phyloP scores from a whole-genome alignment of 305 asterid genomes.

The Nicotiana rustica region DNA sequence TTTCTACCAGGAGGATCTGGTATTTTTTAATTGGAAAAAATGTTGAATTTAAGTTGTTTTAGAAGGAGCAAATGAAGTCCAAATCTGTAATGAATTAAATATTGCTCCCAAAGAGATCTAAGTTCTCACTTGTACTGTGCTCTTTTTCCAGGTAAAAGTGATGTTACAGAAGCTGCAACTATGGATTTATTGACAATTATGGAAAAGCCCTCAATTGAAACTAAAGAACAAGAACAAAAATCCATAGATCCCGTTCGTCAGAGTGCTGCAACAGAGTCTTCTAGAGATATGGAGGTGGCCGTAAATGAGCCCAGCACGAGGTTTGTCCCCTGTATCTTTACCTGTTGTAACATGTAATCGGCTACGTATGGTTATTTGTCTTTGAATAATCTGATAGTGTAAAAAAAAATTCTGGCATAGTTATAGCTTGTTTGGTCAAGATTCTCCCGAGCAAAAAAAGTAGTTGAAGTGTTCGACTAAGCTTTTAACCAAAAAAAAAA shows the following conservation, averaged over 20 bases:
- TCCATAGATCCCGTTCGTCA: conserved; percentile 35
- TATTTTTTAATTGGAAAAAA: conserved; percentile 5
- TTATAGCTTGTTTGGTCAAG: too few relatives aligned
- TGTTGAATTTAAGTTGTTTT: not conserved
- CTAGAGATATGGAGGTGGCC: conserved; percentile 23
- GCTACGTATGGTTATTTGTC: too few relatives aligned
- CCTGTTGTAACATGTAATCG: not conserved
- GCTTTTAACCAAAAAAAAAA: too few relatives aligned
- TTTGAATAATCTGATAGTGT: too few relatives aligned
- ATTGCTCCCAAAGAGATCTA: not conserved
- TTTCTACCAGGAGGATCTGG: not conserved
- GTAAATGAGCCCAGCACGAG: conserved; percentile 38
- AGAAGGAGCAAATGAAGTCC: not conserved
- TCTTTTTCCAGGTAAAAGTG: conserved; percentile 59
- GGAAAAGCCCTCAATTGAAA: conserved; percentile 41
- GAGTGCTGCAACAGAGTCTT: conserved; percentile 29
- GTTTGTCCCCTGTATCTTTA: conserved; percentile 34
- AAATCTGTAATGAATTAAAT: not conserved
- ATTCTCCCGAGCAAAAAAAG: too few relatives aligned
- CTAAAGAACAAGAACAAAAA: conserved; percentile 23
- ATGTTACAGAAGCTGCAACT: conserved; percentile 41
- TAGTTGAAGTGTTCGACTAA: too few relatives aligned
- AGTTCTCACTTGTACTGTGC: not conserved
- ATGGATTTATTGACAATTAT: conserved; percentile 40
- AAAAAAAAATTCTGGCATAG: too few relatives aligned